These are phyloP conservation scores for Firmiana major DNA, from an alignment of 345 rosid species.

Conservation along the genomic window DNA sequence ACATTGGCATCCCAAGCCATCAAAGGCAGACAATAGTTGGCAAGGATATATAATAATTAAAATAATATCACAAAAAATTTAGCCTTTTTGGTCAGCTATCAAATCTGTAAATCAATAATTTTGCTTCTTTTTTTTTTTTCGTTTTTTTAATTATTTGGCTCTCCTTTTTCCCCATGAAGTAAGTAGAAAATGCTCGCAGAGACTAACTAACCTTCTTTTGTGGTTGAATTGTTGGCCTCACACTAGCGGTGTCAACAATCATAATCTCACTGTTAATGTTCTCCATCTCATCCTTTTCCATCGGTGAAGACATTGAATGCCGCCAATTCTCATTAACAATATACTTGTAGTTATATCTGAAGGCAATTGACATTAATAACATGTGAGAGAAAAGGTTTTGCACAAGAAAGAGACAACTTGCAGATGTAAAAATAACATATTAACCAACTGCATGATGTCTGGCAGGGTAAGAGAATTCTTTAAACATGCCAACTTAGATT, in stretches of 20 bases:
- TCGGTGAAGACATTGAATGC: conserved; percentile 78
- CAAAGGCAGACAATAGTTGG: conserved; percentile 12
- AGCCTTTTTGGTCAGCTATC: not conserved
- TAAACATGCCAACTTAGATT: conserved; percentile 1
- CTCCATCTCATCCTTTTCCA: conserved; percentile 82
- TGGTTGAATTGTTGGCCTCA: conserved; percentile 64
- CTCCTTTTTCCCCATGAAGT: not conserved
- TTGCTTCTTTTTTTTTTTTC: not conserved
- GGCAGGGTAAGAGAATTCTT: not conserved
- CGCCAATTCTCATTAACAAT: conserved; percentile 82
- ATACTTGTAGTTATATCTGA: conserved; percentile 86
- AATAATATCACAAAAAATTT: not conserved
- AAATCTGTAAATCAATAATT: not conserved
- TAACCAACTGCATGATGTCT: conserved; percentile 1
- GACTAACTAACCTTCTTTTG: conserved; percentile 65
- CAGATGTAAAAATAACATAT: not conserved
- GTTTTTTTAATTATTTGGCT: not conserved
- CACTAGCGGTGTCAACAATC: conserved; percentile 72
- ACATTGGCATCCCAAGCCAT: conserved; percentile 68
- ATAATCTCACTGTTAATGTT: conserved; percentile 67
- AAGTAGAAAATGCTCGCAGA: not conserved
- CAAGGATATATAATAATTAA: not conserved
- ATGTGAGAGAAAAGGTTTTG: not conserved
- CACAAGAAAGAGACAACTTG: not conserved
- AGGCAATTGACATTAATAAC: conserved; percentile 7